Evolutionary conservation across 495 filamentous ascomycete genomes (phyloP), one percentile per base, ranked within the genome.

Genomic region (Xeromyces bisporus): DNA sequence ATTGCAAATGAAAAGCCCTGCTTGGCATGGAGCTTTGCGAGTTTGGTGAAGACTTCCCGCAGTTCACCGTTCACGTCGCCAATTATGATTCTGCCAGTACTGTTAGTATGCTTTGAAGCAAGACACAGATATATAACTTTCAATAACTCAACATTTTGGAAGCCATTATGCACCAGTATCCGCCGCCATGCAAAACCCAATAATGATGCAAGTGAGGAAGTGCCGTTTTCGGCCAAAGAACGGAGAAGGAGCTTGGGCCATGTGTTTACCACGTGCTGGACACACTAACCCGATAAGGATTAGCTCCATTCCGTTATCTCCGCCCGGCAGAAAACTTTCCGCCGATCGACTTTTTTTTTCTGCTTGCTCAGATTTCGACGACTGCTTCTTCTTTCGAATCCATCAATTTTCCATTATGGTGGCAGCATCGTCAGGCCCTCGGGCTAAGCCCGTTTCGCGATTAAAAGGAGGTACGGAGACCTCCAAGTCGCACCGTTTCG

Each of bases 1-100:
- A 97, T 72, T 3, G 80, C 82, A 37, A 93, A 75, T 9, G 80
- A 61, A 50, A 96, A 93, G 38, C 59, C 65, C 45, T 91, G 86
- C 53, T 94, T 94, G 16, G 64, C 49, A 34, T 96, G 83, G 6
- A 93, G 54, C 13, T 74, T 68, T 1, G 73, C 53, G 7, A 93
- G 60, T 50, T 92, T 96, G 29, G 65, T 58, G 54, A 96, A 89
- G 0, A 77, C 71, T 9, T 71, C 50, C 25, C 58, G 55, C 32
- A 93, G 62, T 43, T 77, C 69, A 39, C 87, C 82, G 43, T 81
- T 74, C 18, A 87, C 56, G 38, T 73, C 67, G 6, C 89, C 86
- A 32, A 86, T 60, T 11, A 92, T 81, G 41, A 92, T 62, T 21
- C 87, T 94, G 38, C 7, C 18, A 8, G 17, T 20, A 20, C 44